Base-by-base conservation (phyloP, 345 rosid species). In the Eucalyptus sp. region DNA sequence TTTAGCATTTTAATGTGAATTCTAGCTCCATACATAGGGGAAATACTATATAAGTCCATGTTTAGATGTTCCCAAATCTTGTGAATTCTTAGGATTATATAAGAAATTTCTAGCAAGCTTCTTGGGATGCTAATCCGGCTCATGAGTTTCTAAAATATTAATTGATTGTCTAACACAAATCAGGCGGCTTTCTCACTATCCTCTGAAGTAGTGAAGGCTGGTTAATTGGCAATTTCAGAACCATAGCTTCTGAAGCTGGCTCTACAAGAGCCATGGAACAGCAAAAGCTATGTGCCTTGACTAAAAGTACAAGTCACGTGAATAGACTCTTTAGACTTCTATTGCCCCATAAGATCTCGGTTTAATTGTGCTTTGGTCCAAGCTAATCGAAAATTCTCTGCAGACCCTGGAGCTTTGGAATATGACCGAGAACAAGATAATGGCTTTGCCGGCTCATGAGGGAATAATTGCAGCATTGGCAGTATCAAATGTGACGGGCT, bases 341-440 rank as follows among this genome's bases (percentile, higher is more conserved):
- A 48, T 86, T 68, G 71, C 64, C 27, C 22, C n/a, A 54, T 79
- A 41, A 79, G 37, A 8, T 79, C 14, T 71, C 37, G 81, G 27
- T 18, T 71, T 71, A 10, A 71, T 10, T 71, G 83, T 20, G 83
- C 25, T 71, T 37, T 71, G 81, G 81, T 71, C 13, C 37, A 71
- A 71, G 46, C 13, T 20, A 71, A 71, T 71, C 2, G 46, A 71
- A 18, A 17, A 24, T 50, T 88, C 52, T 5, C 79, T 91, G 92
- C 95, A 98, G 99, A 95, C 98, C 31, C 92, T 98, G 92, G 99
- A 98, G 91, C 95, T 98, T 2, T 97, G 99, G 99, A 94, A 97
- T 92, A 95, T 97, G 96, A 80, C 90, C 22, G 97, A 98, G 93
- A 95, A 95, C 92, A 96, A 95, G 96, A 97, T 93, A 1, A 92